phyloP scores from a whole-genome alignment of 2,329 filamentous ascomycete species.

The Alternaria arborescens region DNA sequence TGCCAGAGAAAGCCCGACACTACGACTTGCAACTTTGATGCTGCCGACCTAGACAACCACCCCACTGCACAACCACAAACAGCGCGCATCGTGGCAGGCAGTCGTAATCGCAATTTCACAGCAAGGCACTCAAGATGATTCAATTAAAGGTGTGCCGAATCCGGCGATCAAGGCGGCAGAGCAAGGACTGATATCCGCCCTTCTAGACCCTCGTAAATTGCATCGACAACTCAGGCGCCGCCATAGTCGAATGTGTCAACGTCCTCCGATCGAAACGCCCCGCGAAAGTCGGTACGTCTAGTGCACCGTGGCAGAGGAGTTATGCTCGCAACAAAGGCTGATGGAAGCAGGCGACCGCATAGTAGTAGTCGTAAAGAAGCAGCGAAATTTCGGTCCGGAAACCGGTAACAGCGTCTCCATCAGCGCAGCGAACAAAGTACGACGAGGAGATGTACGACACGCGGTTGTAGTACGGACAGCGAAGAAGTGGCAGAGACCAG shows the following conservation, averaged over 20 bases:
- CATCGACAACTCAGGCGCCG: conserved; percentile 99
- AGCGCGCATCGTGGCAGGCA: conserved; percentile 3
- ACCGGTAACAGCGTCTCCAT: conserved; percentile 75
- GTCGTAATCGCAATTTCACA: neutral
- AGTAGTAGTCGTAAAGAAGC: conserved; percentile 96
- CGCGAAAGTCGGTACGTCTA: conserved; percentile 81
- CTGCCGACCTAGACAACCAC: conserved; percentile 5
- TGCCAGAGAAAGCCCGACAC: conserved; percentile 9
- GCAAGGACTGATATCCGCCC: conserved; percentile 63
- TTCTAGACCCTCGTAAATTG: conserved; percentile 91
- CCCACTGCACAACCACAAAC: conserved; percentile 18
- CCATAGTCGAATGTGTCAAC: conserved; percentile 94
- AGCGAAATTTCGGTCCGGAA: conserved; percentile 78
- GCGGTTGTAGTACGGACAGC: conserved; percentile 92
- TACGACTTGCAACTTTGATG: conserved; percentile 7
- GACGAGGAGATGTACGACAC: conserved; percentile 94
- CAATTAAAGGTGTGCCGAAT: conserved; percentile 48
- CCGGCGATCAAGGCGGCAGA: conserved; percentile 11
- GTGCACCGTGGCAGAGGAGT: neutral
- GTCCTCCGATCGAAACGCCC: conserved; percentile 89
- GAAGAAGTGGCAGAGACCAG: conserved; percentile 85
- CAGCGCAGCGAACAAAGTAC: conserved; percentile 87
- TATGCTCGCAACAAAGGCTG: conserved; percentile 11
- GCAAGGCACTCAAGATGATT: conserved; percentile 42
- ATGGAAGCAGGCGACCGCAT: conserved; percentile 82